Conservation (phyloP, 2,329 filamentous ascomycete genomes). For the Botryotinia narcissicola region DNA sequence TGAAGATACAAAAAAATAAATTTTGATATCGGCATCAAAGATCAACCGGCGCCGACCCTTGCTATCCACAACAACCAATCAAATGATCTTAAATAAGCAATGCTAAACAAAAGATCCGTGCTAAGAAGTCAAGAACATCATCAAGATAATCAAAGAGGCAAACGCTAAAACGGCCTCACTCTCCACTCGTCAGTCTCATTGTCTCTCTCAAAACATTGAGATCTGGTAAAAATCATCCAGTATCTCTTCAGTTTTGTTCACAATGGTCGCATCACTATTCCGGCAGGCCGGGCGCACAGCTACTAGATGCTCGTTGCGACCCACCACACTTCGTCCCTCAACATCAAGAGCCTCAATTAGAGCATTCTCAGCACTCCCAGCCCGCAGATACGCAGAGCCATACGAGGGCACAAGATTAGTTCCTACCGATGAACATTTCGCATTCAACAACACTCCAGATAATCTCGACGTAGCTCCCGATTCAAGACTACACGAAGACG, state of each 20-base stretch:
- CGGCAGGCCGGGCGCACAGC: constrained; percentile 70
- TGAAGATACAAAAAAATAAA: constrained; percentile 18
- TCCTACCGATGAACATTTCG: constrained; percentile 64
- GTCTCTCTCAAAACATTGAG: constrained; percentile 27
- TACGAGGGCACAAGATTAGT: constrained; percentile 50
- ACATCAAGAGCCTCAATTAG: constrained; percentile 46
- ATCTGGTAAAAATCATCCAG: constrained; percentile 30
- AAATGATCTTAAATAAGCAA: constrained; percentile 8
- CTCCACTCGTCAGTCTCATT: constrained; percentile 25
- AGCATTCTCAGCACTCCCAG: constrained; percentile 63
- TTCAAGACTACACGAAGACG: constrained; percentile 42
- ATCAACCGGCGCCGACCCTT: constrained; percentile 18
- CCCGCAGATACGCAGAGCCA: constrained; percentile 62
- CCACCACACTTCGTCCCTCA: constrained; percentile 37
- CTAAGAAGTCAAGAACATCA: constrained; percentile 31
- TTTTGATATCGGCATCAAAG: constrained; percentile 20
- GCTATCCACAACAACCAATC: background rate
- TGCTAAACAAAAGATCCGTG: constrained; percentile 18
- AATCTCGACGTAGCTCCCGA: constrained; percentile 37
- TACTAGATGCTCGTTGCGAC: constrained; percentile 61
- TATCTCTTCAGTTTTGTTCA: constrained; percentile 35
- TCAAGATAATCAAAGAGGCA: constrained; percentile 21
- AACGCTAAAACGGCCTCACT: constrained; percentile 16
- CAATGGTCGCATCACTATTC: constrained; percentile 71
- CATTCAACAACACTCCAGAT: constrained; percentile 48